Evolutionary conservation across 306 rosid genomes (phyloP).

Genomic region (Acacia acuminata): DNA sequence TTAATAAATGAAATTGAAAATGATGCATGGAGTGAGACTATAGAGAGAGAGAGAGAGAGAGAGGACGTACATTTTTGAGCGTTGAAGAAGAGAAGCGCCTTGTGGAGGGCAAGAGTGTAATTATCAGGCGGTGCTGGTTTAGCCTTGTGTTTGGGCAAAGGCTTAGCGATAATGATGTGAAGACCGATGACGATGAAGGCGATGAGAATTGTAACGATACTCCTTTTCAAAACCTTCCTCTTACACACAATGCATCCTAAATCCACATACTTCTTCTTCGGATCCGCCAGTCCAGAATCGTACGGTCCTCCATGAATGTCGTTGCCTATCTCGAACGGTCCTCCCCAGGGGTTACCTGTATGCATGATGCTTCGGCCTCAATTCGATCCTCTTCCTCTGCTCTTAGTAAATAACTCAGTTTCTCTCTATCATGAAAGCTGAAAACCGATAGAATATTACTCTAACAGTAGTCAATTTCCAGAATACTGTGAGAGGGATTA

Average conservation of each 20-base stretch:
- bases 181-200: slow-evolving; percentile 51
- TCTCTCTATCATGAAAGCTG: neutral
- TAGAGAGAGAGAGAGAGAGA: neutral
- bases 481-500: too few relatives aligned
- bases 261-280: slow-evolving; percentile 50
- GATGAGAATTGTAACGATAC: slow-evolving; percentile 24
- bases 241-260: slow-evolving; percentile 53
- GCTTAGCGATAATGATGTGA: slow-evolving; percentile 47
- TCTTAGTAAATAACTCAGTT: neutral
- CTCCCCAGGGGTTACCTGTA: slow-evolving; percentile 64
- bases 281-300: neutral
- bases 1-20: neutral
- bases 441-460: neutral
- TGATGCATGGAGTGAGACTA: neutral
- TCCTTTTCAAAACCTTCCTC: slow-evolving; percentile 52
- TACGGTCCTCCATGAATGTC: neutral
- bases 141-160: slow-evolving; percentile 43
- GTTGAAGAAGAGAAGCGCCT: slow-evolving; percentile 65
- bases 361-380: slow-evolving; percentile 34
- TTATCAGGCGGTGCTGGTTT: slow-evolving; percentile 45
- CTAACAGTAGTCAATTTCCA: neutral
- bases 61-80: slow-evolving; percentile 62
- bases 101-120: slow-evolving; percentile 56
- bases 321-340: slow-evolving; percentile 43
- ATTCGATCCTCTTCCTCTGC: neutral